Evolutionary conservation across 1,284 basidiomycete species (phyloP).

Genomic region (Gastroboletus turbinatus): DNA sequence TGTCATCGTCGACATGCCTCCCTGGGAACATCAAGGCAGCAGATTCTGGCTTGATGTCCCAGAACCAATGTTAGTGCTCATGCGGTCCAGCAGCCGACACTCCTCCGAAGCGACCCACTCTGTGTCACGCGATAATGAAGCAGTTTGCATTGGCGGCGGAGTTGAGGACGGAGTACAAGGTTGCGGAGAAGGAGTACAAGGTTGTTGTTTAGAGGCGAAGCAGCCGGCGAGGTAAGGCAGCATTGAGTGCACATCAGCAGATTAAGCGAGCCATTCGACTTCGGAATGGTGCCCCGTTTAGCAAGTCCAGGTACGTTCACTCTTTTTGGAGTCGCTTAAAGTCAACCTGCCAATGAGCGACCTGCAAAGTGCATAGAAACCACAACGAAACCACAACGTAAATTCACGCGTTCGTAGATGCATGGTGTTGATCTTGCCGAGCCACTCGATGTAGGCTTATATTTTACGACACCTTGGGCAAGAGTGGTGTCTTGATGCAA

Average conservation of each 20-base stretch:
- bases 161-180: constrained; percentile 86
- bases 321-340: too few relatives aligned
- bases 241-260: constrained; percentile 1
- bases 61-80: constrained; percentile 46
- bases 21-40: constrained; percentile 76
- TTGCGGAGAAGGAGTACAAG: constrained; percentile 70
- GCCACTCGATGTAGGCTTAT: constrained; percentile 55
- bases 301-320: too few relatives aligned
- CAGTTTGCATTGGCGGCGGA: too few relatives aligned
- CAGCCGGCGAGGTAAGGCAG: constrained; percentile 73
- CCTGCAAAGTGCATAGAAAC: too few relatives aligned
- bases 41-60: constrained; percentile 90
- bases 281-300: too few relatives aligned
- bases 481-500: constrained; percentile 71
- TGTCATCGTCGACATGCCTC: constrained; percentile 77
- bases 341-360: too few relatives aligned
- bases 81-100: constrained; percentile 31
- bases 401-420: too few relatives aligned
- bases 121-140: too few relatives aligned
- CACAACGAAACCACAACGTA: too few relatives aligned
- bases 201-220: constrained; percentile 60
- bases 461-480: constrained; percentile 78
- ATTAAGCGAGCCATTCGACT: too few relatives aligned
- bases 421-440: not conserved
- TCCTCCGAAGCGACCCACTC: not conserved